Evolutionary conservation across 345 rosid genomes (phyloP).

Genomic region (Hirschfeldia incana): DNA sequence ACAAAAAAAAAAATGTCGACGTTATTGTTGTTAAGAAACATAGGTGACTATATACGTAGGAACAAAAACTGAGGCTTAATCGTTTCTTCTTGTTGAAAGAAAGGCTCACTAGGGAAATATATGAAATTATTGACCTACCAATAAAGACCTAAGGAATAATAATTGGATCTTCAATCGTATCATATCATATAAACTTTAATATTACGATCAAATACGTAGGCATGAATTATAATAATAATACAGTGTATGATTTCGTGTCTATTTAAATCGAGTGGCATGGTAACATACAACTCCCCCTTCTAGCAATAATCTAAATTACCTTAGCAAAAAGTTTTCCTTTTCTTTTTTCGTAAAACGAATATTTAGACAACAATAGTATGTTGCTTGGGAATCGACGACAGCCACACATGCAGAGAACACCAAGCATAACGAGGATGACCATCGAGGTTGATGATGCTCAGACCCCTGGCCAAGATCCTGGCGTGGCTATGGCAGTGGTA

Average conservation of each 20-base stretch:
- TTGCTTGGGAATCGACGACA: constrained; percentile 25
- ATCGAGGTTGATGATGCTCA: constrained; percentile 16
- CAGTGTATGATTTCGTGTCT: constrained; percentile 22
- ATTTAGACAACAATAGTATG: constrained; percentile 18
- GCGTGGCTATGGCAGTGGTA: constrained; percentile 15
- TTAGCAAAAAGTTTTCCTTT: background rate
- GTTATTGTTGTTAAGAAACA: background rate
- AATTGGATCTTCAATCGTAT: constrained; percentile 19
- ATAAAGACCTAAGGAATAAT: constrained; percentile 25
- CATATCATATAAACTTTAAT: constrained; percentile 5
- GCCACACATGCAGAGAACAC: constrained; percentile 37
- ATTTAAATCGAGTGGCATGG: constrained; percentile 29
- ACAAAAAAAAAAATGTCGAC: no score
- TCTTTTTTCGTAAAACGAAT: background rate
- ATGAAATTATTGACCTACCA: constrained; percentile 38
- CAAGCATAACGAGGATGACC: constrained; percentile 26
- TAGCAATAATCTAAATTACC: constrained; percentile 26
- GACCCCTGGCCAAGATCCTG: constrained; percentile 10
- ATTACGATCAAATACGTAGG: constrained; percentile 25
- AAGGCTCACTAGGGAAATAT: constrained; percentile 9
- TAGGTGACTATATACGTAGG: background rate
- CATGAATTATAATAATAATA: constrained; percentile 16
- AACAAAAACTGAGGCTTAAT: background rate
- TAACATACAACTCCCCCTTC: constrained; percentile 28
- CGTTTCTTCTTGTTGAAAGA: background rate